Base-by-base conservation (phyloP, 2,329 filamentous ascomycete genomes). In the Colletotrichum coccodes region DNA sequence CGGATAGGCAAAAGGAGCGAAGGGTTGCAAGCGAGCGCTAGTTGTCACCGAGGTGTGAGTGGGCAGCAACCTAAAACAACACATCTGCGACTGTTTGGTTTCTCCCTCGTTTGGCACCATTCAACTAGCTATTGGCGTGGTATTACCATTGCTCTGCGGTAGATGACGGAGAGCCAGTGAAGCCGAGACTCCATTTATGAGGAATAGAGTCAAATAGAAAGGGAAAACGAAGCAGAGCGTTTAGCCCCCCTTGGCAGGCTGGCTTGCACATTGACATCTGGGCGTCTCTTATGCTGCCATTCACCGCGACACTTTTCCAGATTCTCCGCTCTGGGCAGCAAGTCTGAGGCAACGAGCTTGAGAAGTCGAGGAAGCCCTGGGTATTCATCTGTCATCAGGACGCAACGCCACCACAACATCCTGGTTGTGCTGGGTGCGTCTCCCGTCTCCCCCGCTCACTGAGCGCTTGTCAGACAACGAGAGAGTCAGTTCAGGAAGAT, bases 61-160 rank as follows among this genome's bases (percentile, higher is more conserved):
- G 32, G 60, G 64, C 53, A 53, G 60, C 53, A 68, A 59, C 21
- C 36, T 38, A 32, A 53, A 68, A 64, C 47, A 40, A 38, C 26
- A 11, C 34, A 50, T 30, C 26, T 28, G 52, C 38, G 53, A 38
- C 64, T 49, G 34, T 44, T 60, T 53, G n/a, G 54, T 66, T 66
- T 69, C 66, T 69, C 62, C 61, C 66, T 65, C 47, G 54, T 67
- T 60, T 60, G 61, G 46, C 53, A 57, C 61, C 61, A 60, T 44
- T 44, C 49, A 18, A 60, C 30, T 30, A 40, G 56, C 54, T 50
- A 64, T 54, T 21, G 16, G 30, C 21, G 44, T 36, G 34, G 32
- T 49, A 50, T 50, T 26, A 30, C 46, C 54, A 50, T 5, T 36
- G 23, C 14, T 46, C 14, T 11, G 16, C 28, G 36, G 47, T 23